These are phyloP conservation scores for Saturnispora kantuleensis DNA, from an alignment of 805 yeast genomes.

Conservation along the genomic window DNA sequence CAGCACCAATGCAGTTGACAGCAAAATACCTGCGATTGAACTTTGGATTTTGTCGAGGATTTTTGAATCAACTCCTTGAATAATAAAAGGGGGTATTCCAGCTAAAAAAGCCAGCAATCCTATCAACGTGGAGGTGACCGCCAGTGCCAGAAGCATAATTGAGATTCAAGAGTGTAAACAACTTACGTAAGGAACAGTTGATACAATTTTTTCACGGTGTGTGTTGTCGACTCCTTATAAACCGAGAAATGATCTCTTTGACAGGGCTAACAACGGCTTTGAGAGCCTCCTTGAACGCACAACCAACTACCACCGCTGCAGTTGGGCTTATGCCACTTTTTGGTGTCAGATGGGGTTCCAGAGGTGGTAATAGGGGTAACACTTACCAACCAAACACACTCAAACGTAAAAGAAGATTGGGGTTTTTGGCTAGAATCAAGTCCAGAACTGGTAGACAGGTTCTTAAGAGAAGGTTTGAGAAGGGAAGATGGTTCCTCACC, in stretches of 20 bases:
- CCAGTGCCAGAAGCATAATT: constrained; percentile 1
- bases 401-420: constrained; percentile 81
- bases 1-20: constrained; percentile 9
- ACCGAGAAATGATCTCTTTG: background rate
- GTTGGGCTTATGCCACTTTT: constrained; percentile 5
- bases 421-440: constrained; percentile 78
- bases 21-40: constrained; percentile 11
- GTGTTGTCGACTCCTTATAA: background rate
- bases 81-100: constrained; percentile 9
- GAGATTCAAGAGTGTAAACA: too few relatives aligned
- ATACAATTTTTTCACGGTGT: too few relatives aligned
- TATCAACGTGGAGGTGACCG: constrained; percentile 5
- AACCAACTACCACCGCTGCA: background rate
- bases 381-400: constrained; percentile 90
- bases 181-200: too few relatives aligned
- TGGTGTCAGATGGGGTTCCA: constrained; percentile 24
- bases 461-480: constrained; percentile 64
- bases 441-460: constrained; percentile 69
- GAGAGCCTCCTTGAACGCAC: background rate
- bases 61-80: background rate
- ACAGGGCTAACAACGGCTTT: constrained; percentile 1
- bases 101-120: constrained; percentile 9
- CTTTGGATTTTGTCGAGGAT: constrained; percentile 3
- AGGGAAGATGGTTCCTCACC: constrained; percentile 89
- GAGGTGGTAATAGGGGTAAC: constrained; percentile 85